Evolutionary conservation across 371 early-diverging fungal species (phyloP).

Genomic region (Conidiobolus incongruus): DNA sequence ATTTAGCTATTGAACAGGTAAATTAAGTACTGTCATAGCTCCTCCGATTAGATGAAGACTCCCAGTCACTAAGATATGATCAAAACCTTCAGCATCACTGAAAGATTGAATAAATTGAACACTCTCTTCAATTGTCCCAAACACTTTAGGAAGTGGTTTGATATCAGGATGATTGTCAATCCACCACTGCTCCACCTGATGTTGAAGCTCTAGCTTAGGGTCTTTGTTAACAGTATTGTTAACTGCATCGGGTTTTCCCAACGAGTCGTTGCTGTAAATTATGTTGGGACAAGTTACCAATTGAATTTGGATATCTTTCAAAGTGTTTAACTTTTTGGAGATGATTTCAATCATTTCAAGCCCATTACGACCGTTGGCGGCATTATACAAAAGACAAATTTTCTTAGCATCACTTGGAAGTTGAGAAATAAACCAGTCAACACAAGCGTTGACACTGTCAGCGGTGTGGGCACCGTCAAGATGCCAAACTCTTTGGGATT

Average conservation of each 20-base stretch:
- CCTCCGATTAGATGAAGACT: constrained; percentile 84
- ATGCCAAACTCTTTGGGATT: constrained; percentile 30
- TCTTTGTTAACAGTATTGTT: constrained; percentile 36
- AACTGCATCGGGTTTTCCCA: constrained; percentile 19
- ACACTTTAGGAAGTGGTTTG: constrained; percentile 14
- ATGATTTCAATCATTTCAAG: constrained; percentile 23
- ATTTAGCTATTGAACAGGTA: background rate
- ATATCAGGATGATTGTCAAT: constrained; percentile 10
- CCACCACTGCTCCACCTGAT: constrained; percentile 24
- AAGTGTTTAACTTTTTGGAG: constrained; percentile 11
- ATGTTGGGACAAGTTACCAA: constrained; percentile 51
- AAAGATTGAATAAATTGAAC: constrained; percentile 27
- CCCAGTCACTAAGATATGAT: constrained; percentile 73
- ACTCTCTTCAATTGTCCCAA: constrained; percentile 42
- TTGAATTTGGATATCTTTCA: constrained; percentile 16
- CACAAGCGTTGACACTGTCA: constrained; percentile 44
- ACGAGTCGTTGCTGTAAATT: constrained; percentile 13
- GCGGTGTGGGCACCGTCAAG: constrained; percentile 90
- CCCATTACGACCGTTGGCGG: constrained; percentile 60
- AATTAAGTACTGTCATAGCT: constrained; percentile 10
- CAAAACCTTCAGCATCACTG: constrained; percentile 9
- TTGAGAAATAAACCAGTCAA: background rate
- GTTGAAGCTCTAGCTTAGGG: constrained; percentile 25
- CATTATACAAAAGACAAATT: constrained; percentile 61
- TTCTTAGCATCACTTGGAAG: background rate